These are phyloP conservation scores for Dacryopinax spathularia DNA, from an alignment of 768 basidiomycete species.

Conservation along the genomic window DNA sequence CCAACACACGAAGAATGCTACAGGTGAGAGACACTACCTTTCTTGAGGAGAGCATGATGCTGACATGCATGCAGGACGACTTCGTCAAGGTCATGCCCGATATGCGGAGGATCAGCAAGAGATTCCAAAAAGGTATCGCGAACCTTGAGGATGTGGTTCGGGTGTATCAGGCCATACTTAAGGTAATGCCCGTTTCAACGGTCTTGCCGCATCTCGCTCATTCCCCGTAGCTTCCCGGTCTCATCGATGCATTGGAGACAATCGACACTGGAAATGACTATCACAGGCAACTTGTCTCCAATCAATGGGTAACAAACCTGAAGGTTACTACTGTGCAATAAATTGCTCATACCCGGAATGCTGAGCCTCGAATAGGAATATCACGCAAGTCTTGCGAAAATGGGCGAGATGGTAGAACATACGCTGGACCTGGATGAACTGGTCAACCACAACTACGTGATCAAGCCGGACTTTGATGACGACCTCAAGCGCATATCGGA, in stretches of 20 bases:
- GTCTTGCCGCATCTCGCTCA: neutral
- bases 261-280: conserved; percentile 35
- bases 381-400: conserved; percentile 51
- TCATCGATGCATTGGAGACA: conserved; percentile 49
- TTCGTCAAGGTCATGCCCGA: conserved; percentile 87
- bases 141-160: conserved; percentile 89
- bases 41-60: neutral
- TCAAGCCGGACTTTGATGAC: conserved; percentile 82
- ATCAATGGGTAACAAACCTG: conserved; percentile 49
- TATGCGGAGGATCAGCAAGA: conserved; percentile 78
- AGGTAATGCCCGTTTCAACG: conserved; percentile 34
- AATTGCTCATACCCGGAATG: neutral
- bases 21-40: conserved; percentile 43
- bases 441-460: conserved; percentile 61
- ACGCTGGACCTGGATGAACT: conserved; percentile 85
- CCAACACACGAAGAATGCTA: conserved; percentile 50
- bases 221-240: conserved; percentile 47
- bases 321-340: conserved; percentile 29
- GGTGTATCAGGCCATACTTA: conserved; percentile 82
- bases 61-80: conserved; percentile 44
- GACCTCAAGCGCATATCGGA: conserved; percentile 52
- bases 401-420: conserved; percentile 87
- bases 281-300: conserved; percentile 44
- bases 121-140: conserved; percentile 72
- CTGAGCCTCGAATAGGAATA: conserved; percentile 37